A percentile compares a stretch with the other conserved stretches of the same genome.
These are phyloP conservation scores for Saturnispora galanensis DNA, from an alignment of 805 yeast species.

Conservation along the genomic window DNA sequence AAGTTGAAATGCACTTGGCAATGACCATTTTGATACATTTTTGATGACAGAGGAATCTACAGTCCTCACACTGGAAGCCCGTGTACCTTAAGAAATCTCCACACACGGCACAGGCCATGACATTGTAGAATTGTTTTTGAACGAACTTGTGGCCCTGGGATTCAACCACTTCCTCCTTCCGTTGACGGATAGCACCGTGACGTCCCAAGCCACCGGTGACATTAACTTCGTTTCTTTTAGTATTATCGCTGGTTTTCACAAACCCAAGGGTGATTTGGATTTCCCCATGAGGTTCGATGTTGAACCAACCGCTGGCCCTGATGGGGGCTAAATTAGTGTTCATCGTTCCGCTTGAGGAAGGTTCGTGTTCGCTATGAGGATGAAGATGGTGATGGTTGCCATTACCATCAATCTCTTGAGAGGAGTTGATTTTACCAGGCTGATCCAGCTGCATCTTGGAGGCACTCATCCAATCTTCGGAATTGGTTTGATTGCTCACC, in stretches of 20 bases:
- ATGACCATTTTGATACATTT: slow-evolving; percentile 74
- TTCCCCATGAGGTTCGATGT: slow-evolving; percentile 91
- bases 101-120: slow-evolving; percentile 96
- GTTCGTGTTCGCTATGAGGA: background rate
- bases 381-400: background rate
- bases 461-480: slow-evolving; percentile 85
- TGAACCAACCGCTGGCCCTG: slow-evolving; percentile 69
- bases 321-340: slow-evolving; percentile 3
- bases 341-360: background rate
- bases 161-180: slow-evolving; percentile 83
- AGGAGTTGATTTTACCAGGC: too few relatives aligned
- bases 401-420: background rate
- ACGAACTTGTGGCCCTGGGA: slow-evolving; percentile 97
- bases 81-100: slow-evolving; percentile 86
- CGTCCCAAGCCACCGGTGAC: slow-evolving; percentile 68
- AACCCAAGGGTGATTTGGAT: slow-evolving; percentile 70
- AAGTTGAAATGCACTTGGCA: slow-evolving; percentile 73
- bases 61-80: slow-evolving; percentile 82
- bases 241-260: slow-evolving; percentile 43
- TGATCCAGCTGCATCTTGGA: slow-evolving; percentile 32
- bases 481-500: slow-evolving; percentile 61
- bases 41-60: slow-evolving; percentile 70
- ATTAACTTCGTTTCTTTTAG: slow-evolving; percentile 37
- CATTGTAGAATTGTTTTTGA: slow-evolving; percentile 88
- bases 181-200: slow-evolving; percentile 95